Base-by-base conservation (phyloP, 371 early-diverging fungal genomes). In the Actinomucor elegans region DNA sequence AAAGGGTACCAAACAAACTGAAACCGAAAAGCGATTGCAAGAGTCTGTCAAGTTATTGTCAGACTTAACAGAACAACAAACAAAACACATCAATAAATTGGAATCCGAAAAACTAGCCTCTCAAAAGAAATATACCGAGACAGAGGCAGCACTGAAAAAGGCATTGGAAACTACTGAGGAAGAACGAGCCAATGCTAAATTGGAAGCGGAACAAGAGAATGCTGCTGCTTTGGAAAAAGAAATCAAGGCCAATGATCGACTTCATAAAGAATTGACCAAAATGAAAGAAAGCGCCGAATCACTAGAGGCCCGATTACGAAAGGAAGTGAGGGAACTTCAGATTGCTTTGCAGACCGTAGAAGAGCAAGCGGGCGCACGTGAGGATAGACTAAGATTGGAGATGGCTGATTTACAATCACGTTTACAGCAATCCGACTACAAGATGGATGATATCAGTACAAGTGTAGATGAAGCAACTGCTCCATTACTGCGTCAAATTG, bases 401-500 rank as follows among this genome's bases (percentile, higher is more conserved):
- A 68, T 53, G 7, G 51, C 78, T 71, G 65, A 65, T 23, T 53
- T 88, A 5, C 90, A 88, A 50, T 51, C 56, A 11, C 73, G 79
- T 3, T 60, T 91, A 23, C 88, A 83, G 41, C 76, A 62, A 26
- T 73, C 79, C 5, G 88, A 88, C 17, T 61, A 73, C 10, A 79
- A 80, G n/a, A 70, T 77, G 44, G 83, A 84, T 48, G 86, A 86
- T 41, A 57, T 88, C 0, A 69, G 66, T 21, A 64, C 68, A 7
- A 65, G 71, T 8, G 69, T 84, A 20, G 87, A 83, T 45, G 74
- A 76, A 52, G 77, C 79, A 24, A 82, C 80, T 17, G 67, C 74
- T 12, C 86, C 89, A 2, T 68, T 89, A 2, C 58, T 89, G 9
- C 77, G 83, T 4, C 92, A 89, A 45, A 86, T 89, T 34, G 87